phyloP scores from a whole-genome alignment of 768 basidiomycete species.

The Asterophora parasitica region DNA sequence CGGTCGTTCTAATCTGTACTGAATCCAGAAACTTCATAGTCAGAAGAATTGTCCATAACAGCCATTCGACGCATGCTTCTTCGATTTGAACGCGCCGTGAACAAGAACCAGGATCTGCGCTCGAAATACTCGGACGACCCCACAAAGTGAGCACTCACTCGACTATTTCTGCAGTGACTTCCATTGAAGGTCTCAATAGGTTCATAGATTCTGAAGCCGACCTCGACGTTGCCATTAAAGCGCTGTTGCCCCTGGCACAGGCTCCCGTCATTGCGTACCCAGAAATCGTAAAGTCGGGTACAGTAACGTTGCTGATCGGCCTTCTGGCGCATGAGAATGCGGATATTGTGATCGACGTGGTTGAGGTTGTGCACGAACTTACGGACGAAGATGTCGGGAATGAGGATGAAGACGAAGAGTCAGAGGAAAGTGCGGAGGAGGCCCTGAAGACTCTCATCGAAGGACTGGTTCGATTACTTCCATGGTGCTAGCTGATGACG shows the following conservation, averaged over 20 bases:
- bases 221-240: conserved; percentile 82
- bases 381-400: conserved; percentile 95
- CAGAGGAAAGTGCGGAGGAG: conserved; percentile 55
- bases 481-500: background rate
- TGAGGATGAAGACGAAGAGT: conserved; percentile 63
- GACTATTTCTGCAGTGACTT: background rate
- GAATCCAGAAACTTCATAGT: conserved; percentile 32
- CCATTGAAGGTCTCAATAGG: conserved; percentile 24
- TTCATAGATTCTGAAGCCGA: conserved; percentile 99
- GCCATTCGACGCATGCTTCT: conserved; percentile 70
- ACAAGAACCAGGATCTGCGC: conserved; percentile 94
- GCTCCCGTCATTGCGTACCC: conserved; percentile 80
- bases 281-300: conserved; percentile 77
- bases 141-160: conserved; percentile 54
- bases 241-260: conserved; percentile 85
- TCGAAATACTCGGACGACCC: conserved; percentile 95
- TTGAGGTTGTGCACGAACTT: conserved; percentile 88
- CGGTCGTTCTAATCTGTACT: conserved; percentile 18
- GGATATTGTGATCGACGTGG: conserved; percentile 94
- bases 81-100: conserved; percentile 81
- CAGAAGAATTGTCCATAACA: conserved; percentile 63
- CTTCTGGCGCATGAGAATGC: conserved; percentile 94
- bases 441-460: conserved; percentile 74
- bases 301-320: conserved; percentile 67
- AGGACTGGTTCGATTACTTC: conserved; percentile 54